A percentile compares a stretch with the other conserved stretches of the same genome.
These are phyloP conservation scores for Juglanconis oblonga DNA, from an alignment of 2,329 filamentous ascomycete species.

Conservation along the genomic window DNA sequence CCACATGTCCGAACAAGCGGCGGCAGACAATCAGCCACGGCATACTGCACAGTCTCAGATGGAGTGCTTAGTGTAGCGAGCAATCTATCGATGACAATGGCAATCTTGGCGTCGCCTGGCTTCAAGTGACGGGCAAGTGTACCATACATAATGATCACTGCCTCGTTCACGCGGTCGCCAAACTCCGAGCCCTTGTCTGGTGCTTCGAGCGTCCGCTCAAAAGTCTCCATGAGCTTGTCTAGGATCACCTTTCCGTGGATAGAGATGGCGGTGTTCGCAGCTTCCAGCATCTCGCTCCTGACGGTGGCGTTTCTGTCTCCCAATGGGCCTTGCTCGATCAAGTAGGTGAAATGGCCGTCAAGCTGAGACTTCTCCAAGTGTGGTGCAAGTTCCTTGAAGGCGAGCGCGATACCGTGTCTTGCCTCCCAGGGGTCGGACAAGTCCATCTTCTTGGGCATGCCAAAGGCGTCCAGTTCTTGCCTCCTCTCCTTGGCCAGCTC, in stretches of 20 bases:
- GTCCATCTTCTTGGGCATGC: slow-evolving; percentile 89
- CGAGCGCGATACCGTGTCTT: slow-evolving; percentile 82
- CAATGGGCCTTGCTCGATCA: slow-evolving; percentile 84
- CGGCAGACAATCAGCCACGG: slow-evolving; percentile 89
- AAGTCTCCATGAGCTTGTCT: slow-evolving; percentile 86
- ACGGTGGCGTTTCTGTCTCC: slow-evolving; percentile 77
- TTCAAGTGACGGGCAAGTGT: slow-evolving; percentile 86
- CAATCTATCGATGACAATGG: slow-evolving; percentile 81
- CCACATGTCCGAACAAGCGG: slow-evolving; percentile 81
- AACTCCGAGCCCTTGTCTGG: slow-evolving; percentile 78
- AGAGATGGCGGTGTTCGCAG: slow-evolving; percentile 77
- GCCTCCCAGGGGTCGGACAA: slow-evolving; percentile 87
- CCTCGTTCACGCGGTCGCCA: slow-evolving; percentile 90
- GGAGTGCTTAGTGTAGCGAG: slow-evolving; percentile 87
- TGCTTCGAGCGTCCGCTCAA: slow-evolving; percentile 82
- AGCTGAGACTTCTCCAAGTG: slow-evolving; percentile 67
- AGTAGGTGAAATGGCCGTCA: slow-evolving; percentile 75
- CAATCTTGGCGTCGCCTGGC: slow-evolving; percentile 80
- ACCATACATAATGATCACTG: slow-evolving; percentile 95
- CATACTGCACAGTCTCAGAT: slow-evolving; percentile 95
- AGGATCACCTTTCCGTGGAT: slow-evolving; percentile 78
- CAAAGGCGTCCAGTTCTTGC: slow-evolving; percentile 85
- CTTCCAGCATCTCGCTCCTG: slow-evolving; percentile 86
- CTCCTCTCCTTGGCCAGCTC: slow-evolving; percentile 79
- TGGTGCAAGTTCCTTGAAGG: slow-evolving; percentile 77